Conservation (phyloP, 2,329 filamentous ascomycete genomes). For the Xylariaceae sp. region DNA sequence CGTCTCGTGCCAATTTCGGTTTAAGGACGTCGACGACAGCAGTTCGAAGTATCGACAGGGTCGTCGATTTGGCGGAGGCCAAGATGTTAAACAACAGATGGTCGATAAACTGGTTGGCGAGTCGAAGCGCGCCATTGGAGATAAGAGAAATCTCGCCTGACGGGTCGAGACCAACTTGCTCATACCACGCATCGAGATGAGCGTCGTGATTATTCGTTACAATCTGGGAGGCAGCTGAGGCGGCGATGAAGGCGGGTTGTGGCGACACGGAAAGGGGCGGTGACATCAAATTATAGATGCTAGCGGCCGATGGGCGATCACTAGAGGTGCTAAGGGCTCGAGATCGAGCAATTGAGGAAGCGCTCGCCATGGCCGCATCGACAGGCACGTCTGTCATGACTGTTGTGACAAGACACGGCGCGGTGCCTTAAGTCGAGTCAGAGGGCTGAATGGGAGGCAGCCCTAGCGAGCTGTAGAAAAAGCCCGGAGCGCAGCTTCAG, state of each 20-base stretch:
- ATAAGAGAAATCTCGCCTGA: conserved; percentile 66
- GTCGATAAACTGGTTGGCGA: conserved; percentile 90
- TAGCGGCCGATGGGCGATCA: conserved; percentile 59
- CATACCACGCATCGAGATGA: conserved; percentile 63
- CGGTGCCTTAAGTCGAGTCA: conserved; percentile 24
- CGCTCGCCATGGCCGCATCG: conserved; percentile 26
- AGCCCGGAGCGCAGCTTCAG: conserved; percentile 18
- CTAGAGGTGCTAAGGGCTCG: conserved; percentile 63
- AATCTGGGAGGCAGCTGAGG: conserved; percentile 83
- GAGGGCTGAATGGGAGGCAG: conserved; percentile 22
- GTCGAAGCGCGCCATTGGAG: conserved; percentile 63
- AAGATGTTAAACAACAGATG: conserved; percentile 89
- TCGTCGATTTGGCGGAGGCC: conserved; percentile 71
- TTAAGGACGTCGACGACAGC: conserved; percentile 85
- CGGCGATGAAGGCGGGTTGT: conserved; percentile 79
- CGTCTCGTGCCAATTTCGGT: conserved; percentile 79
- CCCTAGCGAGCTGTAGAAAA: conserved; percentile 19
- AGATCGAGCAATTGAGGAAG: conserved; percentile 33
- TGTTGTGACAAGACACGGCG: conserved; percentile 22
- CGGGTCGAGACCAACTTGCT: conserved; percentile 61
- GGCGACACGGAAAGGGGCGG: conserved; percentile 68
- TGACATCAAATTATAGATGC: conserved; percentile 51
- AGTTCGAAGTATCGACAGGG: conserved; percentile 67
- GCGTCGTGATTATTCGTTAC: conserved; percentile 83
- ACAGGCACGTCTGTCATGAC: conserved; percentile 22